These are phyloP conservation scores for Edaphochlamys debaryana DNA, from an alignment of 139 green algal species.

Conservation along the genomic window DNA sequence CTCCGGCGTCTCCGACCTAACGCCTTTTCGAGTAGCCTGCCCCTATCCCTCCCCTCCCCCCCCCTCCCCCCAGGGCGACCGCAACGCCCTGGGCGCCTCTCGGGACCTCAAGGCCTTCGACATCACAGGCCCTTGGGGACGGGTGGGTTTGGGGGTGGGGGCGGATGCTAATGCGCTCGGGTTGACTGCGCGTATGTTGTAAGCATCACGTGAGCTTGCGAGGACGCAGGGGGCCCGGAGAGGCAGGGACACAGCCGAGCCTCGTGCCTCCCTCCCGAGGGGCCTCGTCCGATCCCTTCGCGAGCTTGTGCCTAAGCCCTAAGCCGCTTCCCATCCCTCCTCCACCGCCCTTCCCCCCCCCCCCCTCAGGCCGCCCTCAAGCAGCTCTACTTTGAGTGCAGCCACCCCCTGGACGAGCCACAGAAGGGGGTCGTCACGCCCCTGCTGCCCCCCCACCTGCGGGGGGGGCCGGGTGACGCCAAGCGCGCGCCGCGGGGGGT, in stretches of 20 bases:
- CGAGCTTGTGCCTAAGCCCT: not conserved
- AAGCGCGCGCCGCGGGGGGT: too few species aligned
- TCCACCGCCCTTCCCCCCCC: not conserved
- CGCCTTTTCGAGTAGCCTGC: too few species aligned
- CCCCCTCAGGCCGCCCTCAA: not conserved
- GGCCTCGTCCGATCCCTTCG: too few species aligned
- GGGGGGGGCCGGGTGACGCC: too few species aligned
- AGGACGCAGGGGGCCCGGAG: too few species aligned
- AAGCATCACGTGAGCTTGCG: too few species aligned
- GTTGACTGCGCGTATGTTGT: too few species aligned
- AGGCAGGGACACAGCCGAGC: too few species aligned
- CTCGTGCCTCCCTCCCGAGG: too few species aligned
- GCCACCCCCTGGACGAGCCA: not conserved
- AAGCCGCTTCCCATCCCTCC: not conserved
- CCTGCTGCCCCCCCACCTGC: not conserved
- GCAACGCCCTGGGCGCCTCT: slow-evolving; percentile 47
- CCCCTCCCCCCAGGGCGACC: slow-evolving; percentile 48
- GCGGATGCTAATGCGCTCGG: too few species aligned
- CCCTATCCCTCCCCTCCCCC: too few species aligned
- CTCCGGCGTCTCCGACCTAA: too few species aligned
- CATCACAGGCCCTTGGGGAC: slow-evolving; percentile 31
- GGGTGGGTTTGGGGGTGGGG: not conserved
- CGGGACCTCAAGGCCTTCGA: slow-evolving; percentile 59
- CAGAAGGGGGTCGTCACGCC: not conserved
- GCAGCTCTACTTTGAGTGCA: slow-evolving; percentile 3